These are phyloP conservation scores for Kuraishia borneana DNA, from an alignment of 805 yeast genomes.

Conservation along the genomic window DNA sequence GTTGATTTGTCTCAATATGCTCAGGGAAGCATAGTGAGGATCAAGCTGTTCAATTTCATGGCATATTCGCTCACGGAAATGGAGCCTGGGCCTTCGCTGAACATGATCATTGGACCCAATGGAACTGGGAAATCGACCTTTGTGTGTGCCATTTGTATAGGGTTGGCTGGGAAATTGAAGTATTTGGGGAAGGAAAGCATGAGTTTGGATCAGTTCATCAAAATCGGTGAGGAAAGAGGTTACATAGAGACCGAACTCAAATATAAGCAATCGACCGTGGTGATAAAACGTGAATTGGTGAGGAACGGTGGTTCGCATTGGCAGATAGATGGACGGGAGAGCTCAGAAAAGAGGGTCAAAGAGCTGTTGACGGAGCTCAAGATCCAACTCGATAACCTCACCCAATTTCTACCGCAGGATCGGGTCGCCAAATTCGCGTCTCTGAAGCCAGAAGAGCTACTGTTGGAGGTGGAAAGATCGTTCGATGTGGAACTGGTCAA, in stretches of 20 bases:
- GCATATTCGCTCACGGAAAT: slow-evolving; percentile 64
- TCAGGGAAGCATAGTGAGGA: slow-evolving; percentile 37
- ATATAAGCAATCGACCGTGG: slow-evolving; percentile 22
- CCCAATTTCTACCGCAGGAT: slow-evolving; percentile 94
- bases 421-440: slow-evolving; percentile 88
- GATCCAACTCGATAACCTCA: slow-evolving; percentile 82
- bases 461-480: slow-evolving; percentile 73
- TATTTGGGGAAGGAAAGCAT: slow-evolving; percentile 58
- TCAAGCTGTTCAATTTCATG: slow-evolving; percentile 50
- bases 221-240: slow-evolving; percentile 43
- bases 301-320: slow-evolving; percentile 28
- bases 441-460: slow-evolving; percentile 60
- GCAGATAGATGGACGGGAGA: slow-evolving; percentile 29
- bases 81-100: slow-evolving; percentile 68
- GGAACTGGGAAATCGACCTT: slow-evolving; percentile 94
- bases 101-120: slow-evolving; percentile 92
- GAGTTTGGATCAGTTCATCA: slow-evolving; percentile 57
- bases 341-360: slow-evolving; percentile 34
- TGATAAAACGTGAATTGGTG: slow-evolving; percentile 31
- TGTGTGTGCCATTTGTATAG: slow-evolving; percentile 86
- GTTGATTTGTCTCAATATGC: slow-evolving; percentile 19
- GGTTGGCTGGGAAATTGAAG: slow-evolving; percentile 71
- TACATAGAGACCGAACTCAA: slow-evolving; percentile 40
- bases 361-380: slow-evolving; percentile 36
- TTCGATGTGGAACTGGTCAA: slow-evolving; percentile 49